Evolutionary conservation across 2,329 filamentous ascomycete species (phyloP).

Genomic region (Colletotrichum cereale): DNA sequence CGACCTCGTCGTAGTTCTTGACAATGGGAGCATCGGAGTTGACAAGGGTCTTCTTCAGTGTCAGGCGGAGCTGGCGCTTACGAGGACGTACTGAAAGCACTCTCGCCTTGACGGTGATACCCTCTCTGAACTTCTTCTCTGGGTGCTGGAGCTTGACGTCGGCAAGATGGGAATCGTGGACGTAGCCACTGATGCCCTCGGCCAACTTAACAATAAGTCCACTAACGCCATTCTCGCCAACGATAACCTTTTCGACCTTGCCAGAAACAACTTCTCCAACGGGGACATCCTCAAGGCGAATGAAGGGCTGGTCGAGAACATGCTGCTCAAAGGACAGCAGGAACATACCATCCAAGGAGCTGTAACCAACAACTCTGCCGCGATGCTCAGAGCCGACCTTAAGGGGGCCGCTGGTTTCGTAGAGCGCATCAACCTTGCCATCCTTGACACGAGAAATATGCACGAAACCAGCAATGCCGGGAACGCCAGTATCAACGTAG

Average conservation of each 20-base stretch:
- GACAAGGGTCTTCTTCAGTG: conserved; percentile 93
- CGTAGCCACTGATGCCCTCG: conserved; percentile 89
- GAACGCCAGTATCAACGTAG: conserved; percentile 76
- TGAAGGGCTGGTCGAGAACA: conserved; percentile 87
- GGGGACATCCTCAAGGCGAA: conserved; percentile 91
- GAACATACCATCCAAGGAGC: conserved; percentile 86
- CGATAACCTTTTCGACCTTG: conserved; percentile 85
- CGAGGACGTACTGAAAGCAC: conserved; percentile 83
- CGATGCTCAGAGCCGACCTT: conserved; percentile 83
- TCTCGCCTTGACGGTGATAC: conserved; percentile 84
- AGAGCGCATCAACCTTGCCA: conserved; percentile 86
- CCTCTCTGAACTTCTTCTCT: conserved; percentile 95
- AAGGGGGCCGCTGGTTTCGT: conserved; percentile 81
- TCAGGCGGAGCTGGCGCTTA: conserved; percentile 85
- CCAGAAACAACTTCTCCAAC: conserved; percentile 85
- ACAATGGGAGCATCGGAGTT: conserved; percentile 89
- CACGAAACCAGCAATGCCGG: conserved; percentile 84
- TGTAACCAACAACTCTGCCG: conserved; percentile 88
- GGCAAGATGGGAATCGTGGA: conserved; percentile 88
- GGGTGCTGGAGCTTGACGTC: conserved; percentile 91
- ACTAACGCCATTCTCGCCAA: conserved; percentile 81
- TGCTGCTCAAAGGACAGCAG: conserved; percentile 86
- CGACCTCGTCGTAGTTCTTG: conserved; percentile 80
- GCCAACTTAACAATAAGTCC: conserved; percentile 87
- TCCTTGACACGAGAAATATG: conserved; percentile 95